Conservation (phyloP, 2,329 filamentous ascomycete species). For the Cordyceps pruinosa region DNA sequence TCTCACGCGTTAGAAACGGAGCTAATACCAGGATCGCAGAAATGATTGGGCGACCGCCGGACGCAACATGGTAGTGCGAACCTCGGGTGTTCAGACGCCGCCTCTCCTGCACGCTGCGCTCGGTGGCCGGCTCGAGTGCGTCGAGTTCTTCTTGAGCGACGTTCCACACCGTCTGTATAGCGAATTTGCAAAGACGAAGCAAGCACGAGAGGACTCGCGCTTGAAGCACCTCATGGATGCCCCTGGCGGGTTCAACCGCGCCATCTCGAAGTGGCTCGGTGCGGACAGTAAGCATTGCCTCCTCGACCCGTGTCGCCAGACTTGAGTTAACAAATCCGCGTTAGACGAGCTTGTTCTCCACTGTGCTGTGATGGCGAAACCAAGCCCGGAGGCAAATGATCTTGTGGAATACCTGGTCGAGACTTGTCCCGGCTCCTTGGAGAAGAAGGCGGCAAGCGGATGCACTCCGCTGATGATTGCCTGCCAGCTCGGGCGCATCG, state of each 20-base stretch:
- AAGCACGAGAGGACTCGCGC: conserved; percentile 52
- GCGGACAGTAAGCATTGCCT: conserved; percentile 45
- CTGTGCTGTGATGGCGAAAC: conserved; percentile 48
- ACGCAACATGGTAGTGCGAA: conserved; percentile 35
- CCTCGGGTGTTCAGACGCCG: conserved; percentile 39
- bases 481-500: conserved; percentile 46
- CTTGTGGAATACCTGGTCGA: conserved; percentile 62
- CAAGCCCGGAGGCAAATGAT: conserved; percentile 35
- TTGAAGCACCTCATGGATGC: conserved; percentile 55
- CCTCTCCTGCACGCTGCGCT: conserved; percentile 55
- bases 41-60: conserved; percentile 67
- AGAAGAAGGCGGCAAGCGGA: conserved; percentile 51
- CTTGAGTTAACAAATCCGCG: background rate
- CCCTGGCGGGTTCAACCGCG: conserved; percentile 55
- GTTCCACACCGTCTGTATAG: conserved; percentile 60
- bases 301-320: background rate
- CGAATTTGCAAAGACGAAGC: conserved; percentile 56
- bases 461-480: conserved; percentile 65
- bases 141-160: conserved; percentile 73
- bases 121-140: conserved; percentile 53
- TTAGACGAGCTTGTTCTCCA: conserved; percentile 55
- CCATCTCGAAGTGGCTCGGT: conserved; percentile 55
- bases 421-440: conserved; percentile 52
- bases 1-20: background rate
- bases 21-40: conserved; percentile 20